Conservation (phyloP, 192 early-diverging fungal genomes). For the Entophlyctis helioformis region DNA sequence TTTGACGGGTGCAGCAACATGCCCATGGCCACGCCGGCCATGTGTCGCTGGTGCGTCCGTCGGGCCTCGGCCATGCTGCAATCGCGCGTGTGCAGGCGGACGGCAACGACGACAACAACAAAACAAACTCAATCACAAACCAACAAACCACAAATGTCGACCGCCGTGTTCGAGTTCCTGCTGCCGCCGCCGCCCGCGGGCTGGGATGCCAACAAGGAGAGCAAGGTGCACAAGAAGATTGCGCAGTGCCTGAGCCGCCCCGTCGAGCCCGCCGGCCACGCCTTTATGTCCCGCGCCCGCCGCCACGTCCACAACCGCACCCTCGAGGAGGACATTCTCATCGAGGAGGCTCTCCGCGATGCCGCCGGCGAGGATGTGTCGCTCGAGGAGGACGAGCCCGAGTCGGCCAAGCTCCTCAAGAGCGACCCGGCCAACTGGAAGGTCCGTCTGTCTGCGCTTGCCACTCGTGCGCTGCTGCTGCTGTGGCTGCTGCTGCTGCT, state of each 20-base stretch:
- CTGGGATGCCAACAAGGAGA: slow-evolving; percentile 42
- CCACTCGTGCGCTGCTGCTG: no score
- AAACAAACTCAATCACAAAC: no score
- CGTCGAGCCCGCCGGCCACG: slow-evolving; percentile 36
- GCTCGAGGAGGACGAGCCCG: slow-evolving; percentile 69
- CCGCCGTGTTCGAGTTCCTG: slow-evolving; percentile 21
- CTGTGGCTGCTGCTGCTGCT: no score
- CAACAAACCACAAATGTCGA: no score
- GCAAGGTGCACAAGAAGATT: slow-evolving; percentile 23
- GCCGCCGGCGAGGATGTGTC: slow-evolving; percentile 45
- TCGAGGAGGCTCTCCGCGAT: slow-evolving; percentile 32
- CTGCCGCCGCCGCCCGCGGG: slow-evolving; percentile 60
- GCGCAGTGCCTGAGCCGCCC: slow-evolving; percentile 6
- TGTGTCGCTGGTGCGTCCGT: slow-evolving; percentile 25
- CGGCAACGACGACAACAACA: no score
- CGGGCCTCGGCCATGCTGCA: no score
- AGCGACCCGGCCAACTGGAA: slow-evolving; percentile 94
- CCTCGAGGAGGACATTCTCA: slow-evolving; percentile 29
- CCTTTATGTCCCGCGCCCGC: slow-evolving; percentile 26
- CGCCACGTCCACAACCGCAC: slow-evolving; percentile 30
- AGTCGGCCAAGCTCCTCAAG: slow-evolving; percentile 57
- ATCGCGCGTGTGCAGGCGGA: no score
- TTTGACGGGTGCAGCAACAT: slow-evolving; percentile 38
- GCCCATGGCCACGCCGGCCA: slow-evolving; percentile 34
- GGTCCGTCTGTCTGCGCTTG: no score